Evolutionary conservation across 768 basidiomycete species (phyloP).

Genomic region (Tulasnella sp.): DNA sequence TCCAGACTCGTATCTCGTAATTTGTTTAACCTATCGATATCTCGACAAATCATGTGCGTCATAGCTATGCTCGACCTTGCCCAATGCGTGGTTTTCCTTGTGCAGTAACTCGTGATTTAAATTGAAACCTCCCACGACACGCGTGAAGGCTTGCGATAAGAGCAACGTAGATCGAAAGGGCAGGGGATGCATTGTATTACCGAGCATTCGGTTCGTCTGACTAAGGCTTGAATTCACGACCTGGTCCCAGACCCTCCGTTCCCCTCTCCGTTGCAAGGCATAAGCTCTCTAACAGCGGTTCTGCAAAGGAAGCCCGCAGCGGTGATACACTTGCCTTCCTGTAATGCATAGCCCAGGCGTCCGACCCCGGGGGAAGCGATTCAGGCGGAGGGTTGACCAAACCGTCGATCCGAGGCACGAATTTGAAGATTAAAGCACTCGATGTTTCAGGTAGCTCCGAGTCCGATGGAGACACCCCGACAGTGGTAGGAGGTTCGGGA

Average conservation of each 20-base stretch:
- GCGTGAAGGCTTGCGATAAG: background rate
- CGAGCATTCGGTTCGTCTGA: background rate
- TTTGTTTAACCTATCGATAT: background rate
- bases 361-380: constrained; percentile 68
- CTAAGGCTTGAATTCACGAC: background rate
- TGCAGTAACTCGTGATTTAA: background rate
- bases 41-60: background rate
- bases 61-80: background rate
- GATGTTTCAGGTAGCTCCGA: constrained; percentile 22
- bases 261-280: constrained; percentile 5
- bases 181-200: background rate
- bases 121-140: background rate
- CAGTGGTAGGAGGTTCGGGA: constrained; percentile 19
- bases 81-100: background rate
- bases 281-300: constrained; percentile 42
- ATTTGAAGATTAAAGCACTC: constrained; percentile 62
- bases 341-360: constrained; percentile 72
- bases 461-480: constrained; percentile 26
- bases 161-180: background rate
- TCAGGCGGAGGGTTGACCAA: constrained; percentile 60
- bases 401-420: constrained; percentile 61
- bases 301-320: constrained; percentile 68
- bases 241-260: background rate
- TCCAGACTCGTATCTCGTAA: background rate
- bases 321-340: constrained; percentile 77